Conservation (phyloP, 352 stramenopile genomes). For the Plasmopara viticola region DNA sequence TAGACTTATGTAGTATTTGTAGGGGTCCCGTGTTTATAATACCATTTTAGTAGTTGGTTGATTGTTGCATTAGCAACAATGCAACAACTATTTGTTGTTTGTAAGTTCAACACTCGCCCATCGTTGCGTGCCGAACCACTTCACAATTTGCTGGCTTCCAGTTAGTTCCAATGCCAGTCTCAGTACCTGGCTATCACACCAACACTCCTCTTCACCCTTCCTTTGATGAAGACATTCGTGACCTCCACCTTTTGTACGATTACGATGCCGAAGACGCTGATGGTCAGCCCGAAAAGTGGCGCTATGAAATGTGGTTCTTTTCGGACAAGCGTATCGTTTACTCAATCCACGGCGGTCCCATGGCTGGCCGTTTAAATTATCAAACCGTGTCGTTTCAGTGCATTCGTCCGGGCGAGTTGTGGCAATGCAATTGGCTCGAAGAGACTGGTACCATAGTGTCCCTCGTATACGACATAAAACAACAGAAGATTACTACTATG, state of each 20-base stretch:
- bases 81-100: no score
- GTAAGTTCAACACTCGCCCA: no score
- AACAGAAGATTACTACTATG: conserved; percentile 49
- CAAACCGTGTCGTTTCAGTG: conserved; percentile 52
- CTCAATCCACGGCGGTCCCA: conserved; percentile 49
- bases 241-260: conserved; percentile 49
- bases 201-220: conserved; percentile 49
- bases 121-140: neutral
- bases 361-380: conserved; percentile 51
- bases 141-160: neutral
- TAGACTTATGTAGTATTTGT: no score
- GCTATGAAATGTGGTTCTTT: conserved; percentile 62
- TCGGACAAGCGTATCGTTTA: conserved; percentile 51
- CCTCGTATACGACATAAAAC: conserved; percentile 46
- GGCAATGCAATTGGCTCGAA: conserved; percentile 60
- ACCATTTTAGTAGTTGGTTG: no score
- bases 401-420: conserved; percentile 48
- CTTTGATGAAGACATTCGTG: conserved; percentile 50
- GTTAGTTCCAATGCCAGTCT: conserved; percentile 15
- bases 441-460: conserved; percentile 48
- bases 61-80: no score
- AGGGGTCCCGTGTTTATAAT: no score
- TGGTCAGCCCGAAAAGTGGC: conserved; percentile 46
- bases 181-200: conserved; percentile 46
- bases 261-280: conserved; percentile 37